Base-by-base conservation (phyloP, 2,329 filamentous ascomycete species). In the Xylaria hypoxylon region DNA sequence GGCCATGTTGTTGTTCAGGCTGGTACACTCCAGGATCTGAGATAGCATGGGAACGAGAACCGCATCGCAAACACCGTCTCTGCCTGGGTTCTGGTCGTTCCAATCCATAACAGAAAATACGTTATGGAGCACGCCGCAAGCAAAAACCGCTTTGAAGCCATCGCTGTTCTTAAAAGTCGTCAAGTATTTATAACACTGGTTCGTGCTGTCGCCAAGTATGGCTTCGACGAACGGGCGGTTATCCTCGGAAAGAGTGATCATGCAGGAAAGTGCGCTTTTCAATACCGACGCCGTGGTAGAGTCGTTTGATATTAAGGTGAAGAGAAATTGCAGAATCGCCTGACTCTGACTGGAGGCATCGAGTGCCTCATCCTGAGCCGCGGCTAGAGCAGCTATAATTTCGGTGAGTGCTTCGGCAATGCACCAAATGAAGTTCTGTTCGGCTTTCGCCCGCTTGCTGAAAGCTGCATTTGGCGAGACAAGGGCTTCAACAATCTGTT, bases 51-150 rank as follows among this genome's bases (percentile, higher is more conserved):
- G 81, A 31, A 88, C 79, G 24, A 88, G 78, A 2, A 79, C 71
- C 28, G 85, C 85, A 71, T 88, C 86, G 40, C 82, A 85, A 10
- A 81, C 81, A 15, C 80, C 82, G 48, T 82, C 80, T 60, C 80
- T 80, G 2, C 83, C 83, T 2, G 82, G 83, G 48, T 79, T 84
- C 65, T 81, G 78, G 61, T 87, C 85, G 35, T 83, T 81, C 84
- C 84, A 87, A 62, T 83, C 78, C 70, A 86, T 80, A 2, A 82
- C 79, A 6, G 83, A 77, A 73, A 88, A 90, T 40, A 90, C 77
- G 68, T 90, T 90, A 75, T 91, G 89, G 13, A 91, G 80, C 24
- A 89, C 81, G 15, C 86, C 86, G 57, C 87, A 90, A 7, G 87
- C 83, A 8, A 89, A 78, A 38, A 89, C 83, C 1, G 84, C 84